Evolutionary conservation across 2,329 filamentous ascomycete genomes (phyloP), one percentile per base, ranked within the genome.

Genomic region (Fusarium liriodendri): DNA sequence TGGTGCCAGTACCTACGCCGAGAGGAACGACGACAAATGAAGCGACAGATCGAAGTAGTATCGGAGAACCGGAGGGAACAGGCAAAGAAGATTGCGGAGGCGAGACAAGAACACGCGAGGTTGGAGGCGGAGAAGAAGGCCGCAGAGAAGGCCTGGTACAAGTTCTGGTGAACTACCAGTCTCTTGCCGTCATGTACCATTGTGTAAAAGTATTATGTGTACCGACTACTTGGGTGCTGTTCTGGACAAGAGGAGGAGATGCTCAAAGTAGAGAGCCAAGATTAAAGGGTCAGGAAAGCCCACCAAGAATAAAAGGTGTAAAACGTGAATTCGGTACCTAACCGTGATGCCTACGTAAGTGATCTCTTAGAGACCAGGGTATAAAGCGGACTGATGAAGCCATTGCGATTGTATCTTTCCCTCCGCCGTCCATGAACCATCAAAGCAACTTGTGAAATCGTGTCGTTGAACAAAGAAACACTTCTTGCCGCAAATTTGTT

Each of bases 11-110:
- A 91, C 75, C 89, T 89, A 71, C 88, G 95, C 68, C 87, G 89
- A 57, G 88, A 92, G 70, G 96, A 98, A 83, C 90, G 92, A 77
- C 90, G 92, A 71, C 93, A 94, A 71, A 96, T 99, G 91, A 93
- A 93, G 81, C 88, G 95, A 74, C 94, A 94, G 5, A 92, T 97
- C 64, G 94, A 97, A 80, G 90, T 86, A 38, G 83, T 82, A 52
- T 78, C 80, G 52, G 79, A 83, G 89, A 91, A 80, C 88, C 91
- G 78, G 81, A 85, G 73, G 82, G 84, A 81, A 64, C 83, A 84
- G 72, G 85, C 83, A 67, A 84, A 83, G 74, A 84, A 84, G 73
- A 84, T 87, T 71, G 84, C 83, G 47, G 84, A 84, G 64, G 85
- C 86, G 71, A 78, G 76, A 69, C 80, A 80, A 77, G 81, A 80